Conservation (phyloP, 306 rosid species). For the Cicer chorassanicum region DNA sequence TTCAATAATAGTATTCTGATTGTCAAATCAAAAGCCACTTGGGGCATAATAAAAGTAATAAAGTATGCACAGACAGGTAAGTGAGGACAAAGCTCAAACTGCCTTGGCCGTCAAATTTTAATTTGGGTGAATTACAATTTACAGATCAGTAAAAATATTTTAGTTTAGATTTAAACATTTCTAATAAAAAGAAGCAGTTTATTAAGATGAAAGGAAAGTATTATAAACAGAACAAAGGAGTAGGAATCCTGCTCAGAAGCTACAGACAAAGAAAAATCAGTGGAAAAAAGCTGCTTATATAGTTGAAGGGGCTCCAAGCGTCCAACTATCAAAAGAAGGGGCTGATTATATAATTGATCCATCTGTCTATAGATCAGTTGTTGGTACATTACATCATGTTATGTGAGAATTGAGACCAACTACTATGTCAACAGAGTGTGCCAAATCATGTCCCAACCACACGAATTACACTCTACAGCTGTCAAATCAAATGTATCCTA, state of each 20-base stretch:
- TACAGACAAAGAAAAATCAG: background rate
- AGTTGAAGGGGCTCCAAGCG: background rate
- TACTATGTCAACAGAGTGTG: too few species aligned
- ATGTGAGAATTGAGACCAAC: background rate
- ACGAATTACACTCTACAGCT: too few species aligned
- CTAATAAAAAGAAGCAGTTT: background rate
- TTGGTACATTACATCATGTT: background rate
- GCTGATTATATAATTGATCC: background rate
- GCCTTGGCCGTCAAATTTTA: constrained; percentile 20
- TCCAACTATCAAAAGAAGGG: background rate
- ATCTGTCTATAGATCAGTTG: background rate
- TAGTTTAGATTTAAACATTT: background rate
- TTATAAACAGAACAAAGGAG: background rate
- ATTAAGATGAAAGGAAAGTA: background rate
- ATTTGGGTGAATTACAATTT: background rate
- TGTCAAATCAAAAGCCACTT: constrained; percentile 35
- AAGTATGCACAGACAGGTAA: constrained; percentile 10
- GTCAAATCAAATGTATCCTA: too few species aligned
- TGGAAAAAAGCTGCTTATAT: constrained; percentile 1
- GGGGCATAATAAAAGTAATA: constrained; percentile 22
- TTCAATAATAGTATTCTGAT: constrained; percentile 36
- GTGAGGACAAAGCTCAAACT: constrained; percentile 24
- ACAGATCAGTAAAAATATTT: constrained; percentile 5
- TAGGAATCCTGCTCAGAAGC: background rate
- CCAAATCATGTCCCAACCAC: too few species aligned